Evolutionary conservation across 228 moss, liverwort and hornwort species (phyloP).

Genomic region (Sphagnum fallax): DNA sequence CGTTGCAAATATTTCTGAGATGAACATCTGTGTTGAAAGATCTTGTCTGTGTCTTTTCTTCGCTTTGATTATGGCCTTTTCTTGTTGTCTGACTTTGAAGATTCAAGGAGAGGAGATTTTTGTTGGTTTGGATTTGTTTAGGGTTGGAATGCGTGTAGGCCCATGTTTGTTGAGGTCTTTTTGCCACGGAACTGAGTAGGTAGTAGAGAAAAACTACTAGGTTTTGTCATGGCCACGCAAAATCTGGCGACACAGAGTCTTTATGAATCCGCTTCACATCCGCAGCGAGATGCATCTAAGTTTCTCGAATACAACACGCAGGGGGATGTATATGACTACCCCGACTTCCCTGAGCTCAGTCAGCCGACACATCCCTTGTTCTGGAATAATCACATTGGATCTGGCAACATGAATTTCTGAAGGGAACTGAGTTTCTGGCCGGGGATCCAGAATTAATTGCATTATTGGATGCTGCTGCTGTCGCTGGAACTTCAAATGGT

Average conservation of each 20-base stretch:
- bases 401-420: constrained; percentile 1
- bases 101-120: no score
- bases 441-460: constrained; percentile 18
- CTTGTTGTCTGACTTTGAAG: no score
- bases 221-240: constrained; percentile 33
- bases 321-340: constrained; percentile 61
- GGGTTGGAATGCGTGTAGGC: no score
- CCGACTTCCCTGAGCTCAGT: constrained; percentile 61
- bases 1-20: no score
- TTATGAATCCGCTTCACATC: constrained; percentile 40
- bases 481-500: no score
- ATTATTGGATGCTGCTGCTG: background rate
- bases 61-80: no score
- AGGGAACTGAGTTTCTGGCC: constrained; percentile 15
- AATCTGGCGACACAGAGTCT: constrained; percentile 40
- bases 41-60: no score
- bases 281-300: constrained; percentile 51
- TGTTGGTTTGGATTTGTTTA: no score
- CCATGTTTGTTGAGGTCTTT: no score
- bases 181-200: no score
- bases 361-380: constrained; percentile 30
- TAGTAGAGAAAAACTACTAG: no score
- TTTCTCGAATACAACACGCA: constrained; percentile 68
- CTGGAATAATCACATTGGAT: constrained; percentile 26
- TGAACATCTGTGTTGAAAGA: no score